Percentiles rank a stretch among this genome's conserved stretches.
Evolutionary conservation across 2,329 filamentous ascomycete species (phyloP).

Genomic region (Gyromitra esculenta): DNA sequence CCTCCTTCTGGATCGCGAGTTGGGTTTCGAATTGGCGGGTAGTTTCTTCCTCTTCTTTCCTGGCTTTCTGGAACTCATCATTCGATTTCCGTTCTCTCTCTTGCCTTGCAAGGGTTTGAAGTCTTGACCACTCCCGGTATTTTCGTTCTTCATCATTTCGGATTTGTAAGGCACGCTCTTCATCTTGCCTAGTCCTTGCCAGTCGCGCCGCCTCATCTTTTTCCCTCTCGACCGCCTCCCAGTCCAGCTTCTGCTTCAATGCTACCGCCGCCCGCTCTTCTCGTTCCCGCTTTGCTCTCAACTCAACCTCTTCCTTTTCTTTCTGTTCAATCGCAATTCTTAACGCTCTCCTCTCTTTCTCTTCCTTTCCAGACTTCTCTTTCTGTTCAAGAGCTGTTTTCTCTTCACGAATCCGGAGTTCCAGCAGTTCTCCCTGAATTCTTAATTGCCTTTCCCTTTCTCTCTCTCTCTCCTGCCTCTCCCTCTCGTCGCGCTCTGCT

Average conservation of each 20-base stretch:
- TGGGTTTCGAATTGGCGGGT: slow-evolving; percentile 23
- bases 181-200: slow-evolving; percentile 36
- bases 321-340: slow-evolving; percentile 39
- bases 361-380: slow-evolving; percentile 32
- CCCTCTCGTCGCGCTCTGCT: slow-evolving; percentile 27
- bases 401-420: slow-evolving; percentile 38
- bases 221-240: slow-evolving; percentile 31
- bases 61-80: slow-evolving; percentile 16
- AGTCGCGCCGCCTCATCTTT: slow-evolving; percentile 36
- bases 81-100: slow-evolving; percentile 22
- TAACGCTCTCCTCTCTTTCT: slow-evolving; percentile 39
- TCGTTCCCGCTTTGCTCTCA: slow-evolving; percentile 31
- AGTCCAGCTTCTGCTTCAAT: slow-evolving; percentile 37
- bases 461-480: slow-evolving; percentile 10
- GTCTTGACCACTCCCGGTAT: slow-evolving; percentile 38
- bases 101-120: slow-evolving; percentile 19
- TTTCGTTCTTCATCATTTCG: slow-evolving; percentile 27
- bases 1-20: slow-evolving; percentile 1
- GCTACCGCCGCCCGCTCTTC: slow-evolving; percentile 31
- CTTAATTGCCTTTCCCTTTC: slow-evolving; percentile 32
- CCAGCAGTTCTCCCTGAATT: slow-evolving; percentile 20
- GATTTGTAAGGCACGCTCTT: slow-evolving; percentile 8
- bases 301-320: slow-evolving; percentile 34
- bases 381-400: slow-evolving; percentile 28
- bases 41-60: slow-evolving; percentile 32